Conservation (phyloP, 106 monocot genomes). For the Acorus gramineus region DNA sequence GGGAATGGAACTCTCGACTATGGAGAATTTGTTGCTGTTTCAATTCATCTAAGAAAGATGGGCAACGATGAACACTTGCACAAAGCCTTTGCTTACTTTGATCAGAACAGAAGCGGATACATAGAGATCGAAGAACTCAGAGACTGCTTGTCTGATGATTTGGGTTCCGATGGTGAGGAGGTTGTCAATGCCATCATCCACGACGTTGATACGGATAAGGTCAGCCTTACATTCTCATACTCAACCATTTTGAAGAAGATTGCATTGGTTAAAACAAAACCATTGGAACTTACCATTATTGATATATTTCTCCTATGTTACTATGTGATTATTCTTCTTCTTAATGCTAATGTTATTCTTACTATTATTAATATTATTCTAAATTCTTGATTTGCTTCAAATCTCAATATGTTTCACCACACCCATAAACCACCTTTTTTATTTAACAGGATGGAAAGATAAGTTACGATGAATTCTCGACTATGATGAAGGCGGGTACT, state of each 20-base stretch:
- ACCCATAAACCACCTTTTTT: no score
- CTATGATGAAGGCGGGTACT: conserved; percentile 64
- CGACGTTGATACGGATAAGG: conserved; percentile 66
- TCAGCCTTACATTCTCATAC: conserved; percentile 10
- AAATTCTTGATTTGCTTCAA: no score
- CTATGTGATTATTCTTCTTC: neutral
- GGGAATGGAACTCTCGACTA: conserved; percentile 46
- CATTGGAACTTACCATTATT: neutral
- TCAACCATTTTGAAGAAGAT: neutral
- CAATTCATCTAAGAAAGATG: no score
- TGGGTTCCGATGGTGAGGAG: conserved; percentile 47
- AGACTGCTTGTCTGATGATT: conserved; percentile 37
- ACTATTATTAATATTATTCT: no score
- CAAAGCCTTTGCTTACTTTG: conserved; percentile 29
- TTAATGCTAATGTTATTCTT: neutral
- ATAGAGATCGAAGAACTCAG: conserved; percentile 71
- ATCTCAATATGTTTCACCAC: no score
- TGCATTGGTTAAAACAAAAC: no score
- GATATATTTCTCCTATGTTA: conserved; percentile 1
- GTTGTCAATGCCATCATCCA: conserved; percentile 49
- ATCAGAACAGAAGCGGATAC: conserved; percentile 52
- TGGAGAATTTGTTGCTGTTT: neutral
- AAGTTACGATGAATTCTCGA: conserved; percentile 53
- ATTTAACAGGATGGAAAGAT: conserved; percentile 40
- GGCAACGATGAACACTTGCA: no score